These are phyloP conservation scores for Chaetomiaceae sp. DNA, from an alignment of 2,329 filamentous ascomycete species.

Conservation along the genomic window DNA sequence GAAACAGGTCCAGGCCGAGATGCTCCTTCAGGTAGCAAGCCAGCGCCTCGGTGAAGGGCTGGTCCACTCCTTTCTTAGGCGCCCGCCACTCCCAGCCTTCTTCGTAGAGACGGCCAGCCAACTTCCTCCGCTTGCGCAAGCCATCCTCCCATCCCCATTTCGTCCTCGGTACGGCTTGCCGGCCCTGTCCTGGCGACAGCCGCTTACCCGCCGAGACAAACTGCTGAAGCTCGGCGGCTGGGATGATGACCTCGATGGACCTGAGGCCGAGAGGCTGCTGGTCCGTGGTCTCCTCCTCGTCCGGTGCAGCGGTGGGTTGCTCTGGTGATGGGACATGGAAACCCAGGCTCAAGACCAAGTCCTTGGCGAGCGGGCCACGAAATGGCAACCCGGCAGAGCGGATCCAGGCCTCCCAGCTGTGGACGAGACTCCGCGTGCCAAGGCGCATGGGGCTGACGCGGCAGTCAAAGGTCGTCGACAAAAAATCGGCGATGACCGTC, in stretches of 20 bases:
- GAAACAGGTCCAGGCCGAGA: conserved; percentile 51
- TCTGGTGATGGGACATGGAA: conserved; percentile 41
- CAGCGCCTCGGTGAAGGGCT: conserved; percentile 50
- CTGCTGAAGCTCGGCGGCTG: conserved; percentile 42
- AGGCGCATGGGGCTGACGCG: conserved; percentile 48
- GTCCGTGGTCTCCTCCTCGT: conserved; percentile 1
- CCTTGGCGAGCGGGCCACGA: conserved; percentile 36
- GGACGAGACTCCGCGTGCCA: conserved; percentile 47
- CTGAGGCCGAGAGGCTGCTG: conserved; percentile 33
- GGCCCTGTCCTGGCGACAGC: neutral
- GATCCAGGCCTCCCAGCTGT: conserved; percentile 50
- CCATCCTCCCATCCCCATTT: conserved; percentile 32
- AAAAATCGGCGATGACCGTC: conserved; percentile 45
- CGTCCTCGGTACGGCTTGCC: conserved; percentile 8
- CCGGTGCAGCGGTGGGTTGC: neutral
- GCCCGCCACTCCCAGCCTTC: conserved; percentile 51
- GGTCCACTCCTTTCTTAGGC: conserved; percentile 9
- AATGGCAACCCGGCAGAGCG: conserved; percentile 34
- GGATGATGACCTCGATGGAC: conserved; percentile 49
- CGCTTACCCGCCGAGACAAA: conserved; percentile 42
- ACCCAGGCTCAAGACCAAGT: conserved; percentile 48
- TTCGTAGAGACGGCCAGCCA: conserved; percentile 45
- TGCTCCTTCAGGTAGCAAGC: conserved; percentile 48
- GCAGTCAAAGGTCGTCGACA: conserved; percentile 53
- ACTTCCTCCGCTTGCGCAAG: conserved; percentile 37